Conservation (phyloP, 1,284 basidiomycete species). For the Melanopsichium pennsylvanicum region DNA sequence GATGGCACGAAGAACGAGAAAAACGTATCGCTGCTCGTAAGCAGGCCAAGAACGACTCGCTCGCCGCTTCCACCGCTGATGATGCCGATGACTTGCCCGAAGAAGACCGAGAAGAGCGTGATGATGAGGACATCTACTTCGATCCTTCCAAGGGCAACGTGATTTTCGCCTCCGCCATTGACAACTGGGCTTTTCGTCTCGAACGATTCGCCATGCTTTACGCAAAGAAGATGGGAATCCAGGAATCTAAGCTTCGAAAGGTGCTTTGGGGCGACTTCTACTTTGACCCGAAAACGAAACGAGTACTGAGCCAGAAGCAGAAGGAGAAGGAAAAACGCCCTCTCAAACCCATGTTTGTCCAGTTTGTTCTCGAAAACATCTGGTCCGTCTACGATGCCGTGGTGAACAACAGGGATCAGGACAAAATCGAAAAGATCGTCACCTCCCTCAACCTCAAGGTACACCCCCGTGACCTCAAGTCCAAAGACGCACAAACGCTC, state of each 20-base stretch:
- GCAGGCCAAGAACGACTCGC: conserved; percentile 67
- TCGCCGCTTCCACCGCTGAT: conserved; percentile 63
- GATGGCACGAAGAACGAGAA: conserved; percentile 92
- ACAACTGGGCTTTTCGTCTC: conserved; percentile 97
- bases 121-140: conserved; percentile 93
- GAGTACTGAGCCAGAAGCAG: conserved; percentile 89
- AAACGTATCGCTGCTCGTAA: conserved; percentile 78
- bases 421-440: conserved; percentile 90
- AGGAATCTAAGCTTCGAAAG: conserved; percentile 83
- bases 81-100: conserved; percentile 71
- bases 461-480: conserved; percentile 84
- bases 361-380: conserved; percentile 95
- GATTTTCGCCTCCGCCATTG: conserved; percentile 93
- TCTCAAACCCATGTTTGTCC: conserved; percentile 96
- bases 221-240: conserved; percentile 87
- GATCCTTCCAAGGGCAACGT: conserved; percentile 95
- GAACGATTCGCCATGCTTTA: conserved; percentile 93
- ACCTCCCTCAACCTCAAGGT: conserved; percentile 83
- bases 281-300: conserved; percentile 94
- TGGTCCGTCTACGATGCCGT: conserved; percentile 83
- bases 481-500: conserved; percentile 86
- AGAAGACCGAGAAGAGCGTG: conserved; percentile 76
- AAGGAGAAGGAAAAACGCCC: conserved; percentile 73
- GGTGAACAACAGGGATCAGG: conserved; percentile 52
- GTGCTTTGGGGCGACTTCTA: conserved; percentile 98